Base-by-base conservation (phyloP, 2,329 filamentous ascomycete species). In the Cladophialophora yegresii region DNA sequence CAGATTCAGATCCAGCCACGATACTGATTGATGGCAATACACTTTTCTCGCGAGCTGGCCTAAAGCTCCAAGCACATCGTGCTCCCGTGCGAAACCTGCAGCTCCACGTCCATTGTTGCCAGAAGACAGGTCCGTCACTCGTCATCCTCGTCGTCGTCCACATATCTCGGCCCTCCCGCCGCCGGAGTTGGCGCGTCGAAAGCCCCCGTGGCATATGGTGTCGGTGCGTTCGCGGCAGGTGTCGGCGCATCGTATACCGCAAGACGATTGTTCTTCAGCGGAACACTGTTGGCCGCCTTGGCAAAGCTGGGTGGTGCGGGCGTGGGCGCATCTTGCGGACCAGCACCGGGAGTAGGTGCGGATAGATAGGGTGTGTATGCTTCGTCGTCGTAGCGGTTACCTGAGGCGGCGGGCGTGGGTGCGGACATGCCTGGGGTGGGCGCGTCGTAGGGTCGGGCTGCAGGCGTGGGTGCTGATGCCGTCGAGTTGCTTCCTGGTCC, bases 401-500 rank as follows among this genome's bases (percentile, higher is more conserved):
- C 85, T 56, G 83, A 85, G 0, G 86, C 87, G 28, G 85, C 87
- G 0, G 89, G 89, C 0, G 89, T 92, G 0, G 89, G 88, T 16
- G 89, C 89, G 62, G 79, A 84, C 51, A 54, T 54, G 2, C 87
- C 89, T 0, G 89, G 90, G 0, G 90, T 92, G 0, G 89, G 89
- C 3, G 90, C 90, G 70, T 93, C 90, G 70, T 90, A 91, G 0
- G 84, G 73, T 26, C 75, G 74, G 63, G 73, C 74, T 2, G 75
- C 73, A 67, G 69, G 72, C 22, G 69, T 75, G 62, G 69, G 68
- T 56, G 69, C 71, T 5, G 74, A 73, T 16, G 71, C 69, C 6
- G 74, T 70, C 13, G 9, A 28, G 32, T 54, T 60, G 54, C 62
- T 64, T 40, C 66, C 66, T 7, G 65, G 62, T 36, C 70, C 70